A percentile compares a stretch with the other conserved stretches of the same genome.
Evolutionary conservation across 192 early-diverging fungal genomes (phyloP).

Genomic region (Diversispora epigaea): DNA sequence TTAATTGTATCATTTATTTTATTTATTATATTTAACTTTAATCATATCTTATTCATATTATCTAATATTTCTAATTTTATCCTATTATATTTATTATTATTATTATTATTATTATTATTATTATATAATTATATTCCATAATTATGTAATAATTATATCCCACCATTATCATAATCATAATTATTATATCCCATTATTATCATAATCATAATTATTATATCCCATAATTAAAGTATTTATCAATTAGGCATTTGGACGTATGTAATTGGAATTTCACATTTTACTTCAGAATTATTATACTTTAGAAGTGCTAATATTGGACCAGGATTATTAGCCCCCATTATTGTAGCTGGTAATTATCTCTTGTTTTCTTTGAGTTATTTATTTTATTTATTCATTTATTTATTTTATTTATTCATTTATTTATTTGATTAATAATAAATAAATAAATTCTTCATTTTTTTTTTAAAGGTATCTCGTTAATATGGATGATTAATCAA

Average conservation of each 20-base stretch:
- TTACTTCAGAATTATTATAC: constrained; percentile 62
- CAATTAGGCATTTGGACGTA: constrained; percentile 64
- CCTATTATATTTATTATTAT: too few species aligned
- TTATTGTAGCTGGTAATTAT: constrained; percentile 60
- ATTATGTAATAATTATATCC: too few species aligned
- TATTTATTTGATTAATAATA: background rate
- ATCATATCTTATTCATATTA: constrained; percentile 25
- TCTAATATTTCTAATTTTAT: constrained; percentile 34
- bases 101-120: too few species aligned
- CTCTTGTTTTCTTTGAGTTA: background rate
- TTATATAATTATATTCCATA: background rate
- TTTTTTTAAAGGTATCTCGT: constrained; percentile 34
- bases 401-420: background rate
- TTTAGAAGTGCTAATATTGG: constrained; percentile 63
- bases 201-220: too few species aligned
- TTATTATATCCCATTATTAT: too few species aligned
- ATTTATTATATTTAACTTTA: too few species aligned
- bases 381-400: background rate
- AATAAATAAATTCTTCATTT: background rate
- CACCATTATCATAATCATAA: too few species aligned
- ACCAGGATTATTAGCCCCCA: constrained; percentile 63
- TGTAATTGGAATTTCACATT: constrained; percentile 69
- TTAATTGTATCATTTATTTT: background rate
- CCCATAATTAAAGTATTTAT: constrained; percentile 47
- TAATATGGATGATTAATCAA: constrained; percentile 45